Percentiles rank a stretch among this genome's conserved stretches.
These are phyloP conservation scores for Teunomyces pallodes DNA, from an alignment of 805 yeast genomes.

Conservation along the genomic window DNA sequence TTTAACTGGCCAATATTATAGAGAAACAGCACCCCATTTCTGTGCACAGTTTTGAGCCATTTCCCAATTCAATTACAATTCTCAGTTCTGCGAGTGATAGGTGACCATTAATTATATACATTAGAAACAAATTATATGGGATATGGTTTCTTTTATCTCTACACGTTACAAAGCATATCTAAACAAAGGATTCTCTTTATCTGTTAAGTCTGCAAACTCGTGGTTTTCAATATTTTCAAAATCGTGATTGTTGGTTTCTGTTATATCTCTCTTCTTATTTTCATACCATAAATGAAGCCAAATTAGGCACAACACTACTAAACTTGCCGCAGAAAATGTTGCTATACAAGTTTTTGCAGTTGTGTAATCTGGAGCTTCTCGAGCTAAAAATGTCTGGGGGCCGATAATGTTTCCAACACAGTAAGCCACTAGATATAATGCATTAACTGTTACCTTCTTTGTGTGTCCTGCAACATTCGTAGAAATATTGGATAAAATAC, in stretches of 20 bases:
- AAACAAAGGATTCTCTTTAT: slow-evolving; percentile 51
- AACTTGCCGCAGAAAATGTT: slow-evolving; percentile 26
- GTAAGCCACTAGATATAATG: slow-evolving; percentile 45
- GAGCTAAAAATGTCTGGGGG: slow-evolving; percentile 47
- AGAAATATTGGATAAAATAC: slow-evolving; percentile 36
- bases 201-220: slow-evolving; percentile 54
- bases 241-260: slow-evolving; percentile 16
- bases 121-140: too few relatives aligned
- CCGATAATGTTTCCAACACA: slow-evolving; percentile 57
- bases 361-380: slow-evolving; percentile 44
- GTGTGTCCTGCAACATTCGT: slow-evolving; percentile 57
- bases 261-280: slow-evolving; percentile 38
- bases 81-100: too few relatives aligned
- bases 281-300: slow-evolving; percentile 27
- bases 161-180: slow-evolving; percentile 36
- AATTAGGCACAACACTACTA: slow-evolving; percentile 23
- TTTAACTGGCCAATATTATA: too few relatives aligned
- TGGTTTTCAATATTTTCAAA: slow-evolving; percentile 33
- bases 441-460: slow-evolving; percentile 49
- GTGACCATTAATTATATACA: too few relatives aligned
- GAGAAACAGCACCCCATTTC: too few relatives aligned
- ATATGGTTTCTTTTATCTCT: not conserved
- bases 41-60: too few relatives aligned
- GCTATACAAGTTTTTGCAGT: slow-evolving; percentile 43
- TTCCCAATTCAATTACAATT: too few relatives aligned